These are phyloP conservation scores for Ustilago bromivora DNA, from an alignment of 1,284 basidiomycete genomes.

Conservation along the genomic window DNA sequence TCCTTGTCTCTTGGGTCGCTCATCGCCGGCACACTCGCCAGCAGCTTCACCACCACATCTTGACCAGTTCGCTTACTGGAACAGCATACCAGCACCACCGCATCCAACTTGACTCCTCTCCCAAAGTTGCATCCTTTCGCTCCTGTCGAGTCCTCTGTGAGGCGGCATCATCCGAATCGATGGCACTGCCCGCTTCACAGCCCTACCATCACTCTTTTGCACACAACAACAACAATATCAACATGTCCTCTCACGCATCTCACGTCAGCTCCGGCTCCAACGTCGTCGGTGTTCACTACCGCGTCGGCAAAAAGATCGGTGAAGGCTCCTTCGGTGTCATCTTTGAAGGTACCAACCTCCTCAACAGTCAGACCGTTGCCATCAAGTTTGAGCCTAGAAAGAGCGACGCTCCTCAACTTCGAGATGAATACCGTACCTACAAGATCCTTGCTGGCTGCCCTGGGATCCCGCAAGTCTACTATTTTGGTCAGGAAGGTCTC, in stretches of 20 bases:
- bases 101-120: not conserved
- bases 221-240: constrained; percentile 52
- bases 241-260: constrained; percentile 63
- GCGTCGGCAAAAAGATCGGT: constrained; percentile 81
- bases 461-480: constrained; percentile 96
- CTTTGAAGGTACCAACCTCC: constrained; percentile 93
- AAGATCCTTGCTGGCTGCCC: constrained; percentile 91
- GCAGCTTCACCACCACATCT: not conserved
- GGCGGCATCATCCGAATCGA: constrained; percentile 5
- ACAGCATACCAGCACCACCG: constrained; percentile 2
- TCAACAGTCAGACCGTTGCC: constrained; percentile 94
- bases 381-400: constrained; percentile 99
- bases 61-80: not conserved
- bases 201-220: constrained; percentile 48
- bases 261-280: constrained; percentile 67
- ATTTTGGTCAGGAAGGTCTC: constrained; percentile 96
- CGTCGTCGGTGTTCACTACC: constrained; percentile 77
- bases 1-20: constrained; percentile 3
- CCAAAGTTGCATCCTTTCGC: not conserved
- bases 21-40: not conserved
- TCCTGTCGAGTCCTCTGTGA: not conserved
- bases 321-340: constrained; percentile 88
- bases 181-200: constrained; percentile 38
- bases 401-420: constrained; percentile 92
- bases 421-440: constrained; percentile 97